A percentile compares a stretch with the other conserved stretches of the same genome.
These are phyloP conservation scores for Nemania diffusa DNA, from an alignment of 2,329 filamentous ascomycete species.

Conservation along the genomic window DNA sequence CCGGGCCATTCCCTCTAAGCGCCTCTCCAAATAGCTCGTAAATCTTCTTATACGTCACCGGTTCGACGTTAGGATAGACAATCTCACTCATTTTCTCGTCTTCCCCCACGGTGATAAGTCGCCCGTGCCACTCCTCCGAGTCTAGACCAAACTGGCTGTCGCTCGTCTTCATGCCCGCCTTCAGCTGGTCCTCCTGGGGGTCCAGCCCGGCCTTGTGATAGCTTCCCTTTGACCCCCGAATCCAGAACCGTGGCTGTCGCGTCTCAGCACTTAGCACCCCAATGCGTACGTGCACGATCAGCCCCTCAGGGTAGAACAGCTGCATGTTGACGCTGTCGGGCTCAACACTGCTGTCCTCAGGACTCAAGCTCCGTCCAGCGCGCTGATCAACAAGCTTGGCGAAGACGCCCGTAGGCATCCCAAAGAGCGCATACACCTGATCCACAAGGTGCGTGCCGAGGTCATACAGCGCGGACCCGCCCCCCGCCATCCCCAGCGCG, in stretches of 20 bases:
- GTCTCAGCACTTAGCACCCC: conserved; percentile 74
- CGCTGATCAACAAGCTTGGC: conserved; percentile 76
- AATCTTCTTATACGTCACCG: conserved; percentile 72
- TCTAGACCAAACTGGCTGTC: conserved; percentile 75
- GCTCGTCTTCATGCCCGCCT: conserved; percentile 68
- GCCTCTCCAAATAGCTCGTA: conserved; percentile 67
- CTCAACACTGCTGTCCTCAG: conserved; percentile 61
- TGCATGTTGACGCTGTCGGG: conserved; percentile 71
- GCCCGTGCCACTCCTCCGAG: conserved; percentile 64
- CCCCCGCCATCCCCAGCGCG: conserved; percentile 65
- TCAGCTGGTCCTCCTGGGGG: conserved; percentile 79
- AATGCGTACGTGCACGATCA: conserved; percentile 76
- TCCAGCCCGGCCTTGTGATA: conserved; percentile 79
- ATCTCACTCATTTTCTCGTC: conserved; percentile 63
- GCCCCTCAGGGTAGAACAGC: conserved; percentile 71
- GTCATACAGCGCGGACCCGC: conserved; percentile 77
- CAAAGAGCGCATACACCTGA: conserved; percentile 77
- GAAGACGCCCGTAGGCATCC: conserved; percentile 73
- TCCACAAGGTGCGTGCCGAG: conserved; percentile 81
- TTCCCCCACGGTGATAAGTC: conserved; percentile 64
- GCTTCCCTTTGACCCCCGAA: conserved; percentile 77
- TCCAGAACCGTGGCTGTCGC: conserved; percentile 79
- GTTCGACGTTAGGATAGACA: conserved; percentile 67
- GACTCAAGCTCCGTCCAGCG: conserved; percentile 53
- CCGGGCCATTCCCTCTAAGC: conserved; percentile 59